Conservation (phyloP, 345 rosid species). For the Geranium rotundifolium region DNA sequence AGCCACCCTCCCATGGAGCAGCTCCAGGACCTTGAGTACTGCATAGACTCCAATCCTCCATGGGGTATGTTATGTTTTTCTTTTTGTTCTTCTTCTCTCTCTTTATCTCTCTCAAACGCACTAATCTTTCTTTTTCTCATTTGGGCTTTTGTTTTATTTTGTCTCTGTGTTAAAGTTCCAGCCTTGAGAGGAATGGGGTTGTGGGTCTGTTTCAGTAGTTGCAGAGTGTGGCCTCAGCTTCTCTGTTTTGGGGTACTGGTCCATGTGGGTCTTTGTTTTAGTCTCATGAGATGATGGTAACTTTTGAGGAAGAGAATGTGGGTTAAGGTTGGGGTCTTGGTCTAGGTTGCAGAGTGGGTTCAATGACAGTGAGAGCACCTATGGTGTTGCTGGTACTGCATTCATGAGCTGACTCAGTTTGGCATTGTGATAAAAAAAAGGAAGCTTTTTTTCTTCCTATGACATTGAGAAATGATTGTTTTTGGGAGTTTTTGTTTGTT, state of each 20-base stretch:
- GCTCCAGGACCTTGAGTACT: slow-evolving; percentile 93
- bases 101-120: neutral
- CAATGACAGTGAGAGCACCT: too few relatives aligned
- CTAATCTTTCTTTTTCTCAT: neutral
- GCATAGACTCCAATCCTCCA: slow-evolving; percentile 99
- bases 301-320: too few relatives aligned
- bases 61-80: slow-evolving; percentile 49
- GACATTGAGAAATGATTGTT: neutral
- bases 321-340: too few relatives aligned
- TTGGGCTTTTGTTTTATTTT: neutral
- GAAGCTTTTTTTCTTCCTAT: neutral
- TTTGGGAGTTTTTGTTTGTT: too few relatives aligned
- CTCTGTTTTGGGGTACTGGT: neutral
- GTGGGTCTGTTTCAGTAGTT: slow-evolving; percentile 6
- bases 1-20: slow-evolving; percentile 85
- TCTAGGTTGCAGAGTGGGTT: too few relatives aligned
- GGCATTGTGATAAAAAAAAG: neutral
- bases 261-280: too few relatives aligned
- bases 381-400: slow-evolving; percentile 2
- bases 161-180: neutral
- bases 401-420: neutral
- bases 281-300: too few relatives aligned
- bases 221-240: neutral
- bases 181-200: slow-evolving; percentile 4
- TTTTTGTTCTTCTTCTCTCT: neutral